phyloP scores from a whole-genome alignment of 164 flowering plant species.

The Umbellularia californica region DNA sequence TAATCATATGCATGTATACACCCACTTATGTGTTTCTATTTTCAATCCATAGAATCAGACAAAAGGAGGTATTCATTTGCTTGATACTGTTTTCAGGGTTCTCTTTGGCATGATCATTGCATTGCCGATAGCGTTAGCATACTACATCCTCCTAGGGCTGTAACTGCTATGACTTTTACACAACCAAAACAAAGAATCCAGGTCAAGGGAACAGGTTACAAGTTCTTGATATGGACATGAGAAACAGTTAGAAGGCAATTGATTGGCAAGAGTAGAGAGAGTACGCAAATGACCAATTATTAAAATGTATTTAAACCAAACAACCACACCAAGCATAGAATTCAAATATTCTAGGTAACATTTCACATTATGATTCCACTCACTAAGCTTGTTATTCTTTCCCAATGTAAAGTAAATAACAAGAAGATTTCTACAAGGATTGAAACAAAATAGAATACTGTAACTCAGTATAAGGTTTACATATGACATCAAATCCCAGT shows the following conservation, averaged over 20 bases:
- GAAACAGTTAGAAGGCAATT: background rate
- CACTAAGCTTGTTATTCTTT: background rate
- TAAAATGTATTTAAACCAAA: background rate
- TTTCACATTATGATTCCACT: background rate
- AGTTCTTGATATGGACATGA: background rate
- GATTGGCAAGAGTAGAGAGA: background rate
- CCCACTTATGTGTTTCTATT: background rate
- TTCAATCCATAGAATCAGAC: background rate
- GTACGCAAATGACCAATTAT: background rate
- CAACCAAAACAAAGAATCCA: background rate
- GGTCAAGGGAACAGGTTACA: background rate
- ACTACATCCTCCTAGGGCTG: slow-evolving; percentile 52
- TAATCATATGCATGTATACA: background rate
- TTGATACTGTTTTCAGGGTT: slow-evolving; percentile 44
- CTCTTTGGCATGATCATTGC: slow-evolving; percentile 60
- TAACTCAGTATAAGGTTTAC: background rate
- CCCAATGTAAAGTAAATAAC: background rate
- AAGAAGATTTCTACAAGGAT: background rate
- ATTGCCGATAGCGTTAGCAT: slow-evolving; percentile 53
- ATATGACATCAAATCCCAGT: background rate
- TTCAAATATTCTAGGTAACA: background rate
- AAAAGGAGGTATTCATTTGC: background rate
- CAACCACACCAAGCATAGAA: background rate
- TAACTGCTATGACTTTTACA: slow-evolving; percentile 13
- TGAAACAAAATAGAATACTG: background rate